Percentiles rank a stretch among this genome's conserved stretches.
Conservation (phyloP, 2,329 filamentous ascomycete genomes). For the Mycosphaerella sp. region DNA sequence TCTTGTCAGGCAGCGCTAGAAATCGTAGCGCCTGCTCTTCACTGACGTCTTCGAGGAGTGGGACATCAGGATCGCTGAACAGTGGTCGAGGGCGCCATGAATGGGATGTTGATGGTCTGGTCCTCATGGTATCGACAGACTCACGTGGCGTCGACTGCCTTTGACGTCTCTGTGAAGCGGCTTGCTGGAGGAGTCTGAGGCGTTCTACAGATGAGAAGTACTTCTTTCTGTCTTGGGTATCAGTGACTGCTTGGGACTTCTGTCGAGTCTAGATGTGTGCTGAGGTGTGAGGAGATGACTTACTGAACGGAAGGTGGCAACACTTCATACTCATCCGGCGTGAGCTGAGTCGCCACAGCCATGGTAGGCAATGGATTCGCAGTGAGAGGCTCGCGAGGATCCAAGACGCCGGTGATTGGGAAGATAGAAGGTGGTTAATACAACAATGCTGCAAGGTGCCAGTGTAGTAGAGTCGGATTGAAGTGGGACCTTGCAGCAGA, state of each 20-base stretch:
- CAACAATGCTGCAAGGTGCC: neutral
- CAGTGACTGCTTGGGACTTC: slow-evolving; percentile 9
- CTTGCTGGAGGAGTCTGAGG: slow-evolving; percentile 56
- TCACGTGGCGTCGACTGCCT: slow-evolving; percentile 16
- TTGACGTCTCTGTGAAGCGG: slow-evolving; percentile 31
- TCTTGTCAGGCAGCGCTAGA: slow-evolving; percentile 63
- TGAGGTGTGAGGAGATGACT: slow-evolving; percentile 21
- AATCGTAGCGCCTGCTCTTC: slow-evolving; percentile 49
- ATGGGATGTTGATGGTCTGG: slow-evolving; percentile 13
- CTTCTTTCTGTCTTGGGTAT: slow-evolving; percentile 43
- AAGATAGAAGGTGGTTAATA: neutral
- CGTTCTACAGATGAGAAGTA: slow-evolving; percentile 70
- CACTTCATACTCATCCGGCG: slow-evolving; percentile 37
- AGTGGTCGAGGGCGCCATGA: slow-evolving; percentile 10
- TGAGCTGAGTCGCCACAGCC: slow-evolving; percentile 20
- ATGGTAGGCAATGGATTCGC: neutral
- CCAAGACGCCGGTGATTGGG: neutral
- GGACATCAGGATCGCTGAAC: slow-evolving; percentile 1
- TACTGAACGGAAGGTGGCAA: slow-evolving; percentile 42
- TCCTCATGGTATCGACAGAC: slow-evolving; percentile 29
- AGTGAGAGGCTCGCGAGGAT: neutral
- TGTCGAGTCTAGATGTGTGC: neutral
- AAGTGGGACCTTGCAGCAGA: neutral
- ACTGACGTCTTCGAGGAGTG: slow-evolving; percentile 26
- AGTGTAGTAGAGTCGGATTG: neutral